Conservation (phyloP, 202 grass and related monocot genomes). For the Eragrostis tef region DNA sequence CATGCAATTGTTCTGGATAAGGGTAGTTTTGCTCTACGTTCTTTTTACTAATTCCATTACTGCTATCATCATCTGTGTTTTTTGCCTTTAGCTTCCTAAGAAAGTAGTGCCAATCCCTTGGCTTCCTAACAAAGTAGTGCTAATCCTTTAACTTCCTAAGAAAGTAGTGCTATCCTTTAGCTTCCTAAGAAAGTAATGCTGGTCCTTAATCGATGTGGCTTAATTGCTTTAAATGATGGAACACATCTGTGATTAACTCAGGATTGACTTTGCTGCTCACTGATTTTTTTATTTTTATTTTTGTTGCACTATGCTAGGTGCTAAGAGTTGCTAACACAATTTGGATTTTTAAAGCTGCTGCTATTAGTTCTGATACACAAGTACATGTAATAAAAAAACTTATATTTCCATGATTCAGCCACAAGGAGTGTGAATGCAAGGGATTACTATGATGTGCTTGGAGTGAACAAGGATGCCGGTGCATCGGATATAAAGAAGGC, state of each 20-base stretch:
- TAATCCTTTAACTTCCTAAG: no score
- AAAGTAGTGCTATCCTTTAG: slow-evolving; percentile 20
- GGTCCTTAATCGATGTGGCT: neutral
- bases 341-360: neutral
- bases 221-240: neutral
- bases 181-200: slow-evolving; percentile 12
- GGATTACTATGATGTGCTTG: slow-evolving; percentile 95
- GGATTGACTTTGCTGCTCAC: neutral
- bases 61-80: neutral
- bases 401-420: slow-evolving; percentile 57
- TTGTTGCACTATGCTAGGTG: neutral
- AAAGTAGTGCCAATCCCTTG: slow-evolving; percentile 5
- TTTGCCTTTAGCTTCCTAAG: slow-evolving; percentile 11
- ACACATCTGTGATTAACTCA: neutral
- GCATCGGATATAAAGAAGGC: slow-evolving; percentile 85
- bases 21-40: neutral
- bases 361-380: slow-evolving; percentile 29
- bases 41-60: neutral
- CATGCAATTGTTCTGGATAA: neutral
- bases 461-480: slow-evolving; percentile 68
- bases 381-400: slow-evolving; percentile 27
- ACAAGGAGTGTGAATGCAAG: slow-evolving; percentile 63
- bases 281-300: slow-evolving; percentile 19
- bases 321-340: neutral
- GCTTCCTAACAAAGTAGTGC: neutral